Evolutionary conservation across 768 basidiomycete genomes (phyloP).

Genomic region (Coprinopsis sp.): DNA sequence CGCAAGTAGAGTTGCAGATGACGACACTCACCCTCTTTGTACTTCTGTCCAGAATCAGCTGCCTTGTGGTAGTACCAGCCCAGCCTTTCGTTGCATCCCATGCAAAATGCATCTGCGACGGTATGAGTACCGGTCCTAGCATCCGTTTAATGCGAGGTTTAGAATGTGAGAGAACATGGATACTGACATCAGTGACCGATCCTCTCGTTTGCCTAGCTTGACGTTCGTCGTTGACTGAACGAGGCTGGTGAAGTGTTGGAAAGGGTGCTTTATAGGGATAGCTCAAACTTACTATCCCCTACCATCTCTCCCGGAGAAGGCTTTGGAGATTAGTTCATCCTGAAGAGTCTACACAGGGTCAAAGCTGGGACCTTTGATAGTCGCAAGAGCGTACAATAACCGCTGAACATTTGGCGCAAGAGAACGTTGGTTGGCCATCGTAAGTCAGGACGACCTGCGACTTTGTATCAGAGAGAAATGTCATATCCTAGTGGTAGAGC

Average conservation of each 20-base stretch:
- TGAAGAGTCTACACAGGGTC: constrained; percentile 55
- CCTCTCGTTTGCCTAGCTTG: constrained; percentile 68
- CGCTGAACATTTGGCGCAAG: constrained; percentile 65
- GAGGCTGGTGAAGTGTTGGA: constrained; percentile 39
- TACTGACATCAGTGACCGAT: constrained; percentile 74
- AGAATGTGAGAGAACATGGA: constrained; percentile 13
- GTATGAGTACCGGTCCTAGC: constrained; percentile 74
- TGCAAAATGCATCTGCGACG: constrained; percentile 75
- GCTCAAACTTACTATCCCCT: constrained; percentile 61
- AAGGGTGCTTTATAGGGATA: neutral
- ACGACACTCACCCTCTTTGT: constrained; percentile 66
- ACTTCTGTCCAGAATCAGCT: constrained; percentile 71
- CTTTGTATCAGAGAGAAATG: constrained; percentile 38
- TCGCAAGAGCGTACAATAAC: constrained; percentile 49
- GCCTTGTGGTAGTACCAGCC: constrained; percentile 86
- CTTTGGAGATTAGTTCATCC: constrained; percentile 81
- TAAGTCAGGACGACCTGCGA: constrained; percentile 59
- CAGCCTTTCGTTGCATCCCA: constrained; percentile 72
- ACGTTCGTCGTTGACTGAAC: constrained; percentile 77
- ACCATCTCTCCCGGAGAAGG: constrained; percentile 80
- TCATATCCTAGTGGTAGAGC: neutral
- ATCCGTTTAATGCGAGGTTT: neutral
- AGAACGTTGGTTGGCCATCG: constrained; percentile 61
- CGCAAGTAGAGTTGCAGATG: neutral
- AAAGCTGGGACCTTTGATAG: neutral